Base-by-base conservation (phyloP, 2,329 filamentous ascomycete species). In the Hypoxylon sp. region DNA sequence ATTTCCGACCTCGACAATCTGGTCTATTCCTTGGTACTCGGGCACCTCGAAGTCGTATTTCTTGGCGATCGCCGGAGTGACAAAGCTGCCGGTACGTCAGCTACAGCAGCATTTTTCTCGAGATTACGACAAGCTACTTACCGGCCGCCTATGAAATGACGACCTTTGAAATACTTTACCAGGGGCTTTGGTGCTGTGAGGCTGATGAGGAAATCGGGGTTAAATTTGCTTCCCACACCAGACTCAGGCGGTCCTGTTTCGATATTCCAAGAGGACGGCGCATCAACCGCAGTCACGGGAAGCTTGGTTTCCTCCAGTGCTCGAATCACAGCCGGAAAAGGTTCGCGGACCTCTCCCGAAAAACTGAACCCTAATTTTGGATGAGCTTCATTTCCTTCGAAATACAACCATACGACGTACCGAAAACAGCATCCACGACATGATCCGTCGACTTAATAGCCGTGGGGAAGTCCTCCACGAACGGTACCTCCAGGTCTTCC, bases 251-350 rank as follows among this genome's bases (percentile, higher is more conserved):
- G 93, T 0, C 94, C 94, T 7, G 78, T 77, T 66, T 96, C 90
- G 48, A 99, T 95, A 70, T 94, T 86, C 94, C 94, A 99, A 1
- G 90, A 94, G 21, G 90, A 96, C 1, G 94, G 94, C 5, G 90
- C 91, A 73, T 99, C 94, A 15, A 99, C 90, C 2, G 91, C 89
- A 2, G 94, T 87, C 0, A 97, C 88, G 0, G 91, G 89, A 5
- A 94, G 66, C 17, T 80, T 80, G 4, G 89, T 88, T 30, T 86
- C 79, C 61, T 91, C 83, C 26, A 99, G 78, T 5, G 88, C 85
- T 54, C 81, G 76, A 62, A 99, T 95, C 9, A 97, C 88, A 0
- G 79, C 79, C 0, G 87, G 86, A 67, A 97, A 99, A 1, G 94
- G 94, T 60, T 96, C 90, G n/a, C 94, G 86, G 43, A 99, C 87